Base-by-base conservation (phyloP, 371 early-diverging fungal species). In the Mucor plumbeus region DNA sequence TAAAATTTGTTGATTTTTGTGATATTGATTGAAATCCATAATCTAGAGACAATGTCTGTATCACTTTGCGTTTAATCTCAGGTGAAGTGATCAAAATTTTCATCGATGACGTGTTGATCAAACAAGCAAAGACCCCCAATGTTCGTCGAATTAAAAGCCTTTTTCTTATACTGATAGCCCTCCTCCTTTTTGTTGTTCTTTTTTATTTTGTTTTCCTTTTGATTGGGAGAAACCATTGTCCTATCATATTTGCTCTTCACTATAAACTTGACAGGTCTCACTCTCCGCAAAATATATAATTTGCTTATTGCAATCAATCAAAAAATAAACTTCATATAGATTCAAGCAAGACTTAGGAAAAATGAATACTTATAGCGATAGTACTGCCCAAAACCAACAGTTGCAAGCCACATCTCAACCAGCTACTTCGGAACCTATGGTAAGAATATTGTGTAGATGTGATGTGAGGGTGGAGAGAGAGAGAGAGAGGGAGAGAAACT, bases 191-290 rank as follows among this genome's bases (percentile, higher is more conserved):
- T 58, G 21, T 59, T 36, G 19, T 44, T 64, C 47, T 65, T 67
- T 26, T 63, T 39, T 67, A 39, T 64, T 56, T 61, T 48, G 35
- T 50, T 67, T 67, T 64, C 31, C 44, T 64, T 72, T 61, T 68
- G 68, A 72, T 72, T 72, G 72, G 72, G 48, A 68, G 72, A 64
- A 50, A 57, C 53, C 35, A 60, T 64, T 64, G 65, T 19, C 72
- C 72, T 72, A 72, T 72, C 68, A 68, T 43, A 68, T 67, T 65
- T 59, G 43, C 38, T 65, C 48, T 59, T 40, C 19, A 55, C 48
- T 70, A 21, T 35, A 41, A 56, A 64, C 64, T 71, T 72, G 72
- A 68, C 72, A 72, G 72, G 50, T 71, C 56, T 48, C 38, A 63
- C 19, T 63, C 58, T 69, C 55, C 61, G 66, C 66, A 66, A 63